Evolutionary conservation across 352 stramenopile species (phyloP).

Genomic region (Pythium pyrilobum): DNA sequence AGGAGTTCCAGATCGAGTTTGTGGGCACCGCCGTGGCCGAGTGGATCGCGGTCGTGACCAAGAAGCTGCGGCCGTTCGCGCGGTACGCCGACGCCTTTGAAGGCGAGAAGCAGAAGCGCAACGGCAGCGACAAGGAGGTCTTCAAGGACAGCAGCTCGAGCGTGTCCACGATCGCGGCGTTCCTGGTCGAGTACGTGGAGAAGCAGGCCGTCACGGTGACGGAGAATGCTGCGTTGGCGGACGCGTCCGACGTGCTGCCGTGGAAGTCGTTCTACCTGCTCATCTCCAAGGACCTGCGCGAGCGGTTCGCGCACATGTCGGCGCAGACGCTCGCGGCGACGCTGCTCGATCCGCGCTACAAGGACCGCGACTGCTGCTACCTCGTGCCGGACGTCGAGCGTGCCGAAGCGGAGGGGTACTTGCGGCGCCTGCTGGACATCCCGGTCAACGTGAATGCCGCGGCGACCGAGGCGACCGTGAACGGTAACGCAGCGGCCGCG

Average conservation of each 20-base stretch:
- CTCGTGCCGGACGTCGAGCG: constrained; percentile 47
- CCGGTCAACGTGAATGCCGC: constrained; percentile 19
- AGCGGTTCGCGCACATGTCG: constrained; percentile 45
- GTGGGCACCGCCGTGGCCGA: constrained; percentile 35
- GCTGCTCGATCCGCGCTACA: constrained; percentile 76
- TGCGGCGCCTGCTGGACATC: constrained; percentile 55
- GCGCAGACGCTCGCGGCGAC: constrained; percentile 64
- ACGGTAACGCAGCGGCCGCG: neutral
- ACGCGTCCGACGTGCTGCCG: constrained; percentile 26
- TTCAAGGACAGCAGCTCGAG: constrained; percentile 71
- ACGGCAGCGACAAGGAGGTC: constrained; percentile 72
- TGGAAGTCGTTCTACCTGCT: constrained; percentile 66
- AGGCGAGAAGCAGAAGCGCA: constrained; percentile 65
- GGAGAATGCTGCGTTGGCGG: constrained; percentile 12
- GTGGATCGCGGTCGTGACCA: constrained; percentile 49
- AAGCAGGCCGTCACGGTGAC: constrained; percentile 36
- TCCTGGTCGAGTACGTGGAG: constrained; percentile 61
- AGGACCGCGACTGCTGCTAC: constrained; percentile 79
- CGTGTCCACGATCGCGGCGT: constrained; percentile 66
- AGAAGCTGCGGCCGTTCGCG: constrained; percentile 72
- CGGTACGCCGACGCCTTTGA: constrained; percentile 71
- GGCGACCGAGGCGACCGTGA: neutral
- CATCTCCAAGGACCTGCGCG: constrained; percentile 45
- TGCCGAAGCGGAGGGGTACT: constrained; percentile 43
- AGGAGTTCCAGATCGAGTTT: constrained; percentile 42